Evolutionary conservation across 2,329 filamentous ascomycete genomes (phyloP).

Genomic region (Botrytis tulipae): DNA sequence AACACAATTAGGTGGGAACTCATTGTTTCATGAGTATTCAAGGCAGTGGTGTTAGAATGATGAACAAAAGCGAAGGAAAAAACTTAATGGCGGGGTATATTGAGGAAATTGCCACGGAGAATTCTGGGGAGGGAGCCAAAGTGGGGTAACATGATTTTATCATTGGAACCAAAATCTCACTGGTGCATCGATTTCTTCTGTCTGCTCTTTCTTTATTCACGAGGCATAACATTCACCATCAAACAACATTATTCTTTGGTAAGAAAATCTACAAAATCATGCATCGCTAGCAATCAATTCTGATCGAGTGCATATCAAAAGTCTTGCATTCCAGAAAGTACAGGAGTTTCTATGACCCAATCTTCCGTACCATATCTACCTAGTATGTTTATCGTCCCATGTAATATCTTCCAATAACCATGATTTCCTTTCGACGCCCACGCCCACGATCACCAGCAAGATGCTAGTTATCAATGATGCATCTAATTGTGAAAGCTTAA

Average conservation of each 20-base stretch:
- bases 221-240: background rate
- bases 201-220: background rate
- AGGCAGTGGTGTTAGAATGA: background rate
- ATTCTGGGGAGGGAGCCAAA: background rate
- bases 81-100: background rate
- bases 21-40: background rate
- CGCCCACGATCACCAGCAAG: background rate
- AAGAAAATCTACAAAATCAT: background rate
- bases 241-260: background rate
- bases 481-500: background rate
- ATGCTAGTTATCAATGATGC: background rate
- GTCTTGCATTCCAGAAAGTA: background rate
- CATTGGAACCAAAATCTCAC: background rate
- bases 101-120: background rate
- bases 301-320: background rate
- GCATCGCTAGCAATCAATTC: background rate
- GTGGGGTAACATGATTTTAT: background rate
- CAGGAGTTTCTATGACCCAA: background rate
- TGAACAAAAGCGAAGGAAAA: background rate
- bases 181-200: background rate
- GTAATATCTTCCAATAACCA: background rate
- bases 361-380: background rate
- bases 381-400: too few relatives aligned
- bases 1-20: accelerated
- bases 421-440: background rate